A percentile compares a stretch with the other conserved stretches of the same genome.
These are phyloP conservation scores for Sporothrix brasiliensis DNA, from an alignment of 2,329 filamentous ascomycete genomes.

Conservation along the genomic window DNA sequence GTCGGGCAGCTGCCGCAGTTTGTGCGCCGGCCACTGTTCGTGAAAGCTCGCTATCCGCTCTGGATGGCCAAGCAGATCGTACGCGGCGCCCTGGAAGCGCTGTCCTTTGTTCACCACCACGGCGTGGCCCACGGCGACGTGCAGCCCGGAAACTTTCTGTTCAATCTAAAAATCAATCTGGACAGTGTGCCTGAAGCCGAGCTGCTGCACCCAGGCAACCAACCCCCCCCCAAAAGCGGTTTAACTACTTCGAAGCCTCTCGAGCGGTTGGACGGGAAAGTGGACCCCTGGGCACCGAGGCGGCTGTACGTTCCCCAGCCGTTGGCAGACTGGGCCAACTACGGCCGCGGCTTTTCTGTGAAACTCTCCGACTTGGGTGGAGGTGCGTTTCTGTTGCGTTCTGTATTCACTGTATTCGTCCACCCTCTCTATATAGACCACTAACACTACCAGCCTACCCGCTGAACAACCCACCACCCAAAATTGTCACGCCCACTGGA, in stretches of 20 bases:
- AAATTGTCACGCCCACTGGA: neutral
- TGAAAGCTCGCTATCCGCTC: slow-evolving; percentile 13
- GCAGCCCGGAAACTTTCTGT: slow-evolving; percentile 32
- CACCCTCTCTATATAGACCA: no score
- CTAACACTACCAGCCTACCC: no score
- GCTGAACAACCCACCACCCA: no score
- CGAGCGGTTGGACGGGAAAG: neutral
- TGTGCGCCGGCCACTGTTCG: neutral
- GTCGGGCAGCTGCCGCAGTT: slow-evolving; percentile 19
- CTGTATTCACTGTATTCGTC: no score
- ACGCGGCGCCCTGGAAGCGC: neutral
- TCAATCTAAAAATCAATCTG: slow-evolving; percentile 32
- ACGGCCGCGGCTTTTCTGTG: no score
- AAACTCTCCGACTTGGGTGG: no score
- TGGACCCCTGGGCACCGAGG: slow-evolving; percentile 1
- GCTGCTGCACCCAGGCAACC: no score
- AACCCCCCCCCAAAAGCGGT: no score
- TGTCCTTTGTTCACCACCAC: slow-evolving; percentile 28
- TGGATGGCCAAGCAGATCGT: slow-evolving; percentile 26
- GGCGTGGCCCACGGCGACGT: slow-evolving; percentile 33
- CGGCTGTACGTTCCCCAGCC: slow-evolving; percentile 7
- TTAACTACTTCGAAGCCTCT: no score
- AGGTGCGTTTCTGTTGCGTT: no score
- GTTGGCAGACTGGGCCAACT: neutral
- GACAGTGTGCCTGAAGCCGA: no score